phyloP scores from a whole-genome alignment of 176 grass and related monocot species.

The Urochloa ruziziensis region DNA sequence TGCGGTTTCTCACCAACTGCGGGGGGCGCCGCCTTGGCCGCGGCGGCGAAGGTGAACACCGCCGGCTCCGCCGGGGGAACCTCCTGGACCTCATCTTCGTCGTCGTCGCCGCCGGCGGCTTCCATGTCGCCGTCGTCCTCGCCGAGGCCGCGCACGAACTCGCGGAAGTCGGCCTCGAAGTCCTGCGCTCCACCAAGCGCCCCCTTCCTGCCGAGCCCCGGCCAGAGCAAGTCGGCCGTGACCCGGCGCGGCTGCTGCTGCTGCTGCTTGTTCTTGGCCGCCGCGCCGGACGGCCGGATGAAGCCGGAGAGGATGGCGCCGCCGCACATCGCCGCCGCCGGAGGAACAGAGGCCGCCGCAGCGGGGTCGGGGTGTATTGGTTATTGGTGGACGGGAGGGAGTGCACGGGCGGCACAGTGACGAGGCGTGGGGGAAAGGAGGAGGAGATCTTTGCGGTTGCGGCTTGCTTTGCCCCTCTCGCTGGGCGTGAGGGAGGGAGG shows the following conservation, averaged over 20 bases:
- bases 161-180: conserved; percentile 72
- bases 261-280: neutral
- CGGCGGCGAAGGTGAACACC: neutral
- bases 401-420: neutral
- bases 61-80: neutral
- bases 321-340: conserved; percentile 53
- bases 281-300: conserved; percentile 48
- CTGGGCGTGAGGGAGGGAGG: neutral
- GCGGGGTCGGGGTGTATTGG: neutral
- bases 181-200: conserved; percentile 4
- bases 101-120: neutral
- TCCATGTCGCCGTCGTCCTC: conserved; percentile 37
- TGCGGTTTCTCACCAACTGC: conserved; percentile 32
- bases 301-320: conserved; percentile 72
- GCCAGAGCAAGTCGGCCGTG: conserved; percentile 44
- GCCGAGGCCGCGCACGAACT: conserved; percentile 45
- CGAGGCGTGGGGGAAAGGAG: neutral
- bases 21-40: neutral
- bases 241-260: conserved; percentile 8
- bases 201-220: conserved; percentile 18
- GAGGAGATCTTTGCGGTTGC: conserved; percentile 1
- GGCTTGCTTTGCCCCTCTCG: neutral
- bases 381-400: neutral
- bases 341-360: neutral
- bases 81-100: conserved; percentile 22